phyloP scores from a whole-genome alignment of 768 basidiomycete species.

The Leucocoprinus leucothites region DNA sequence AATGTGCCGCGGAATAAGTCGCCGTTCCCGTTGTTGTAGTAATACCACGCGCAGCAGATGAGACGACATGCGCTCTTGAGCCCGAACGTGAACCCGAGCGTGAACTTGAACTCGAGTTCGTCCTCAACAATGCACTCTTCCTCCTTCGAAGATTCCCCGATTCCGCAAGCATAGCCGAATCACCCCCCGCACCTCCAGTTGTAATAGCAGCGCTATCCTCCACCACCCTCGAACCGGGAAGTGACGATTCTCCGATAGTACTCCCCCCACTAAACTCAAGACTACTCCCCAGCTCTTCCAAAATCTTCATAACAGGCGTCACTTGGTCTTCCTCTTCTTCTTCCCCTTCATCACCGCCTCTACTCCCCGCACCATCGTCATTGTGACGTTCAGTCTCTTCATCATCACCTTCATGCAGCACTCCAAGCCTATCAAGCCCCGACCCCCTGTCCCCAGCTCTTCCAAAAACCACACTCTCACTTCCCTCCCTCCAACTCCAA shows the following conservation, averaged over 20 bases:
- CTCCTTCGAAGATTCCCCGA: background rate
- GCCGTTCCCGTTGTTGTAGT: background rate
- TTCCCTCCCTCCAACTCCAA: background rate
- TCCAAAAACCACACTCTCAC: slow-evolving; percentile 1
- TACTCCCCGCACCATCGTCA: no score
- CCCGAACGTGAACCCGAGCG: background rate
- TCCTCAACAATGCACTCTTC: background rate
- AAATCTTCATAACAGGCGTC: slow-evolving; percentile 3
- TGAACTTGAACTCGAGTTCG: background rate
- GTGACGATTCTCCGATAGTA: background rate
- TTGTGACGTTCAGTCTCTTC: no score
- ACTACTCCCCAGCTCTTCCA: slow-evolving; percentile 5
- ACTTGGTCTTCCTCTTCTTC: slow-evolving; percentile 6
- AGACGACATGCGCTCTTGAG: background rate
- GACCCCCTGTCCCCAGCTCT: no score
- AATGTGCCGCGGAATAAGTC: background rate
- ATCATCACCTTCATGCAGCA: background rate
- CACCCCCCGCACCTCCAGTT: background rate
- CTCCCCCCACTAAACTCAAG: slow-evolving; percentile 4
- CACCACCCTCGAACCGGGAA: background rate
- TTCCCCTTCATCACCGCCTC: no score
- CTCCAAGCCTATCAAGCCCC: no score
- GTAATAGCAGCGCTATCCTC: no score
- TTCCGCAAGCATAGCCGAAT: background rate
- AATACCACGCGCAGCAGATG: background rate